Evolutionary conservation across 129 eudicot species (phyloP), one percentile per base, ranked within the genome.

Genomic region (Centella asiatica): DNA sequence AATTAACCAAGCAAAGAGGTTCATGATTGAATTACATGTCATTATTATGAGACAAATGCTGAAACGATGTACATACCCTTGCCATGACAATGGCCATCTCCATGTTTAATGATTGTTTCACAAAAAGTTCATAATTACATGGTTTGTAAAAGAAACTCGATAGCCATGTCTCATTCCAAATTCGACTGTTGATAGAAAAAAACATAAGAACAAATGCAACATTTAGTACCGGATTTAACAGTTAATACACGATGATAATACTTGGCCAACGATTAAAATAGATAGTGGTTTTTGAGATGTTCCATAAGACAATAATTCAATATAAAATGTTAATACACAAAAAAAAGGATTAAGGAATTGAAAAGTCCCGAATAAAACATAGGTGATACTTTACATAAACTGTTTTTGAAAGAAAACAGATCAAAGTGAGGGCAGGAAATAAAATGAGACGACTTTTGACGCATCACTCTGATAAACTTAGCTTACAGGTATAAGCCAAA

Each of bases 41-140:
- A 4, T 57, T 14, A 20, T 11, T 58, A 58, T 13, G 44, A 40
- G 14, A 57, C 11, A 34, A 40, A 33, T 58, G 34, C 22, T 19
- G 4, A 33, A 27, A n/a, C 34, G 5, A 34, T 58, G n/a, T 19
- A 23, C 77, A 42, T 89, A 90, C 98, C 88, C 94, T 79, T 70
- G 98, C 95, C 98, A 81, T 90, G 73, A 86, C 84, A n/a, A 90
- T 90, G 29, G 98, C 98, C 98, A 90, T 85, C 84, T 89, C 97
- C 95, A 89, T 89, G 70, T 89, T 89, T 42, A 89, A 85, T 62
- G 97, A 85, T 67, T 89, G 97, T 78, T 85, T 85, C 59, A 89
- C 97, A 72, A 89, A 89, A 49, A 89, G 86, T 85, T 90, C 98
- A 60, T 86, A 87, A 45, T 90, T 90, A 69, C 98, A 90, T 63